phyloP scores from a whole-genome alignment of 495 filamentous ascomycete genomes.

The Hypoxylon cercidicola region DNA sequence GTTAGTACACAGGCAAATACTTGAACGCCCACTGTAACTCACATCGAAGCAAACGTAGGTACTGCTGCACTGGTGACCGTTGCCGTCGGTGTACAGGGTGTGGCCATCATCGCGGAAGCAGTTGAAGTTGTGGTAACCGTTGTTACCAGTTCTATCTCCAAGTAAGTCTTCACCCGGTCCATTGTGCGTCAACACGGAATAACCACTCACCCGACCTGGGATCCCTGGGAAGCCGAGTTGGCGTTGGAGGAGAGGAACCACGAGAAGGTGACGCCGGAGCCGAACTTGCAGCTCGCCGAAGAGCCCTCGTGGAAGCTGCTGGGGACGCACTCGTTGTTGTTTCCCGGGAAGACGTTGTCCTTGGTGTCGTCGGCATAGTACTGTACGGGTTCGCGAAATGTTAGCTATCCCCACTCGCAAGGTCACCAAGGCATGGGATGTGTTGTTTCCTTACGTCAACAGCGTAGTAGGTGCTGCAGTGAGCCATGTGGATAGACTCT shows the following conservation, averaged over 20 bases:
- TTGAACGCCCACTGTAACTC: slow-evolving; percentile 3
- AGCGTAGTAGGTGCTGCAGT: slow-evolving; percentile 29
- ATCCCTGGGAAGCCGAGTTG: background rate
- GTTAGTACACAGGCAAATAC: too few species aligned
- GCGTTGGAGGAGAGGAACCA: slow-evolving; percentile 19
- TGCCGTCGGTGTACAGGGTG: slow-evolving; percentile 33
- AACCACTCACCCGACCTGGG: slow-evolving; percentile 31
- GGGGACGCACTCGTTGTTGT: slow-evolving; percentile 25
- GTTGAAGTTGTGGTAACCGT: slow-evolving; percentile 35
- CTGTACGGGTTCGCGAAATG: slow-evolving; percentile 2
- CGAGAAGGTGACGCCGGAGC: slow-evolving; percentile 26
- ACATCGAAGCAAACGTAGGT: slow-evolving; percentile 32
- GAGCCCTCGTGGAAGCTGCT: slow-evolving; percentile 22
- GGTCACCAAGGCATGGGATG: too few species aligned
- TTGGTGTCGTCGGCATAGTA: slow-evolving; percentile 36
- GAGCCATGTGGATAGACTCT: slow-evolving; percentile 33
- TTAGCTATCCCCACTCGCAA: too few species aligned
- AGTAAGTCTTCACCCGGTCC: slow-evolving; percentile 1
- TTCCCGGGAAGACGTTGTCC: slow-evolving; percentile 27
- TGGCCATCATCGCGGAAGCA: slow-evolving; percentile 39
- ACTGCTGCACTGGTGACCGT: slow-evolving; percentile 29
- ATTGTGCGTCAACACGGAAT: background rate
- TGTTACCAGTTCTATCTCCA: slow-evolving; percentile 18
- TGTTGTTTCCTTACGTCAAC: slow-evolving; percentile 17
- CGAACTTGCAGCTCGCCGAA: slow-evolving; percentile 27